Percentiles rank a stretch among this genome's conserved stretches.
Evolutionary conservation across 2,329 filamentous ascomycete genomes (phyloP).

Genomic region (Epichloe aotearoae): DNA sequence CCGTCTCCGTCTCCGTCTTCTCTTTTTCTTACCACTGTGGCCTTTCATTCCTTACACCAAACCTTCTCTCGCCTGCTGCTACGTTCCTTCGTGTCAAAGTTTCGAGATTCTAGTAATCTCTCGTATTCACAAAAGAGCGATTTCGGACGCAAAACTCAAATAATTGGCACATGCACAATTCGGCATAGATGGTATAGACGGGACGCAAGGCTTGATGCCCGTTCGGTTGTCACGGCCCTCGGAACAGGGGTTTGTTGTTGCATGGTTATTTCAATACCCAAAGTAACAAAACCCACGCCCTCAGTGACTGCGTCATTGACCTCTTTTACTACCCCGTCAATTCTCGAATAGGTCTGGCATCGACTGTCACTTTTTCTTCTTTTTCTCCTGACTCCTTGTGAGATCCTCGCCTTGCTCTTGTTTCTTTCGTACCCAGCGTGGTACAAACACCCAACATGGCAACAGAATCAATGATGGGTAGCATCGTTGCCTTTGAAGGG

Average conservation of each 20-base stretch:
- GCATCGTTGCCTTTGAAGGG: conserved; percentile 48
- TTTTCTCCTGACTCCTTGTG: background rate
- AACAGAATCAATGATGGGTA: conserved; percentile 23
- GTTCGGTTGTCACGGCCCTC: background rate
- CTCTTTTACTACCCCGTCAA: background rate
- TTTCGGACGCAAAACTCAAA: background rate
- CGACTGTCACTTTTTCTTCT: background rate
- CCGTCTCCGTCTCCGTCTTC: too few species aligned
- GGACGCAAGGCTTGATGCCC: background rate
- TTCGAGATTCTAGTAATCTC: background rate
- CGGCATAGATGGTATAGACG: background rate
- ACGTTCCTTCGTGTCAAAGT: background rate
- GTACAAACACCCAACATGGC: conserved; percentile 5
- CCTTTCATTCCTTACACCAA: background rate
- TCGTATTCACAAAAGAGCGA: background rate
- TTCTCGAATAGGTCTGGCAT: background rate
- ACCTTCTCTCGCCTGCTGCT: background rate
- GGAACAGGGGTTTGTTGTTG: background rate
- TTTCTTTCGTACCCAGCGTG: background rate
- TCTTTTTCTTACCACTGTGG: background rate
- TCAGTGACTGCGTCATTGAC: background rate
- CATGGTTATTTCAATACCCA: background rate
- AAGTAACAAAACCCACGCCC: background rate
- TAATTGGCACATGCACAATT: background rate
- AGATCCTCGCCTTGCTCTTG: background rate